Evolutionary conservation across 116 monocot species (phyloP), one percentile per base, ranked within the genome.

Genomic region (Posidonia oceanica): DNA sequence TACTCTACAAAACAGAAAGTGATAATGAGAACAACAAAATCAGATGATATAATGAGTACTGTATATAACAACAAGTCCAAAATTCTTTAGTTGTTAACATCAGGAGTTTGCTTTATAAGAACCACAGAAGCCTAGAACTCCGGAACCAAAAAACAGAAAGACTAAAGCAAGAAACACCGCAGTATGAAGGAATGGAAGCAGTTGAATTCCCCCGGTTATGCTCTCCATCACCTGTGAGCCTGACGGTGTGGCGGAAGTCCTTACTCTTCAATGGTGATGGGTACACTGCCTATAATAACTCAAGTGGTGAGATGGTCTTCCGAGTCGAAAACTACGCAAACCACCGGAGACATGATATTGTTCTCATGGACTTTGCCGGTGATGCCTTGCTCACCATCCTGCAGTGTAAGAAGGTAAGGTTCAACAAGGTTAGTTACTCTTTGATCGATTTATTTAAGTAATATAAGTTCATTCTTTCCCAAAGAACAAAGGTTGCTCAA

Each of bases 191-290:
- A 57, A 57, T 17, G 57, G n/a, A 57, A 57, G n/a, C 67, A 20
- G 52, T 13, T 22, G 68, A n/a, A 40, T 39, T 54, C 29, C 56
- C 56, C n/a, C 56, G 55, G 29, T 14, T 55, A 23, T 69, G 36
- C 57, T 69, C 58, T 4, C 11, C 29, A 11, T 60, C 71, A 12
- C 23, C 69, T 74, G 16, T 69, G 63, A 16, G 73, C 29, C 76
- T 85, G 36, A 85, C 85, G 54, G 75, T 85, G 59, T 85, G 85
- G 81, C 73, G 82, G 78, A 79, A 76, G 72, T 85, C 85, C 21
- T 76, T 85, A 66, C 76, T 85, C 36, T 82, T 85, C 82, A 67
- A 85, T 68, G 72, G 85, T 29, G 5, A 74, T 3, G 85, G 85
- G 15, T 85, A 85, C 79, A 82, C 85, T n/a, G 82, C 82, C 7